Evolutionary conservation across 2,329 filamentous ascomycete species (phyloP).

Genomic region (Sarocladium oryzae): DNA sequence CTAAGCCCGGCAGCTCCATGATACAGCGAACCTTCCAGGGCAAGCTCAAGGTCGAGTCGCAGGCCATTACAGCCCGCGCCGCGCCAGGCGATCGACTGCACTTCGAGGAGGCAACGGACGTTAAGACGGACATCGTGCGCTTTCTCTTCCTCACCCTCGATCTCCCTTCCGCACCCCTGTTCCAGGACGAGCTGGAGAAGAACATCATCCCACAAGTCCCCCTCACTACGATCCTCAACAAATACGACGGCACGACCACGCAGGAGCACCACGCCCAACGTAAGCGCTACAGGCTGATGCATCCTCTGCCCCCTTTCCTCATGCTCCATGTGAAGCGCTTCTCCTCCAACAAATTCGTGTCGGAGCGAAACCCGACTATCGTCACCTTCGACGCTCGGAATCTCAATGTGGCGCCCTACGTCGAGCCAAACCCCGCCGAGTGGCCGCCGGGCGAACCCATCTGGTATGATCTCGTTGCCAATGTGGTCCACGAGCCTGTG

Average conservation of each 20-base stretch:
- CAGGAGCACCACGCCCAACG: conserved; percentile 87
- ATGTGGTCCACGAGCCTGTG: conserved; percentile 83
- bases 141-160: conserved; percentile 93
- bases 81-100: conserved; percentile 81
- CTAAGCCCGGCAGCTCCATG: conserved; percentile 76
- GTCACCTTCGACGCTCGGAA: conserved; percentile 84
- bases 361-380: conserved; percentile 94
- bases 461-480: conserved; percentile 91
- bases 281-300: conserved; percentile 80
- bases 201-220: conserved; percentile 96
- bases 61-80: conserved; percentile 85
- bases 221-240: conserved; percentile 73
- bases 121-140: conserved; percentile 68
- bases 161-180: conserved; percentile 83
- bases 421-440: conserved; percentile 73
- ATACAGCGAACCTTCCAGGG: conserved; percentile 93
- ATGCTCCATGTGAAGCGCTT: conserved; percentile 97
- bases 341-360: conserved; percentile 91
- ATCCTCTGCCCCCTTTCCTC: conserved; percentile 85
- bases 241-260: conserved; percentile 83
- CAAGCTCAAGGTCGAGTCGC: conserved; percentile 83
- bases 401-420: conserved; percentile 83
- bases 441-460: conserved; percentile 74
- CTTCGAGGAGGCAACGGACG: conserved; percentile 83
- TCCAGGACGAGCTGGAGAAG: conserved; percentile 88